Evolutionary conservation across 2,329 filamentous ascomycete species (phyloP), one percentile per base, ranked within the genome.

Genomic region (Cordyceps javanica): DNA sequence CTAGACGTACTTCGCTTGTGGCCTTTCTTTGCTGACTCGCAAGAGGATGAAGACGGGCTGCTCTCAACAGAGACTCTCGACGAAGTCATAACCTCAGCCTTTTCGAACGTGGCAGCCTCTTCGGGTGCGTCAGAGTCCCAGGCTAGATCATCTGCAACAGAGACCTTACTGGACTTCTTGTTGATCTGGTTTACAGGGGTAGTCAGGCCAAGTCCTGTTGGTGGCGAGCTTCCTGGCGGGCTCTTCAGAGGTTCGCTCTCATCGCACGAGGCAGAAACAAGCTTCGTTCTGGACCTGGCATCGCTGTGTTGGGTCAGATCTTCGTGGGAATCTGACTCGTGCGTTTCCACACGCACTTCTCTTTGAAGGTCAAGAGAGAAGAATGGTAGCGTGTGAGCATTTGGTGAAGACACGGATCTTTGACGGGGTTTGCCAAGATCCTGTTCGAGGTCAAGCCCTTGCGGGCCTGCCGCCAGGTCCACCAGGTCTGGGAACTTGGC

Each of bases 21-120:
- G 73, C 67, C 55, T 64, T 74, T 60, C 63, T 63, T 76, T 28
- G 72, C 73, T 41, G 71, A 69, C 8, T 83, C 81, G 0, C 80
- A 80, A 2, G 71, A 68, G 3, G 77, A 70, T 2, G 79, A 77
- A 0, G 80, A 81, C 32, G 74, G 75, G 62, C 76, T 76, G 34
- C 79, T 79, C 30, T 75, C 75, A 26, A 83, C 75, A 3, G 82
- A 85, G 9, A 85, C 73, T 36, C 82, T 74, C 3, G 81, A 77
- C 0, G 81, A 82, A 0, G 79, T 84, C 56, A 85, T 61, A 30
- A 85, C 81, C 63, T 83, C 74, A 2, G 81, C 79, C 63, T 82
- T 77, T 76, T 89, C 80, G 67, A 82, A 73, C 16, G 55, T 57
- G 67, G 74, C 64, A 23, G 62, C 61, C 67, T 80, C 63, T 64